phyloP scores from a whole-genome alignment of 768 basidiomycete genomes.

The Leccinum uliginosum region DNA sequence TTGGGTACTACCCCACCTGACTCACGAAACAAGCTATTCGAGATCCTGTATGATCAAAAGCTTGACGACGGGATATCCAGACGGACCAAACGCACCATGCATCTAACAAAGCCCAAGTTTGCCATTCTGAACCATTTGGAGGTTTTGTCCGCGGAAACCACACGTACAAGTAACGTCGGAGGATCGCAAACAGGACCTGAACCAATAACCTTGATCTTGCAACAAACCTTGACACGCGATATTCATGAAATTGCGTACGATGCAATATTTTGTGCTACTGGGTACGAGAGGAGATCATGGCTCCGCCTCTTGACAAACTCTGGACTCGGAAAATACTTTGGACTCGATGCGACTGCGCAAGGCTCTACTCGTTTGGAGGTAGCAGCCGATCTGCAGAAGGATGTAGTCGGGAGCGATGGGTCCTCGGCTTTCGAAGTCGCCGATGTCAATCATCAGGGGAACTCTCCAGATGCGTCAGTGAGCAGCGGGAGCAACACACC shows the following conservation, averaged over 20 bases:
- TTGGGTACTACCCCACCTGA: neutral
- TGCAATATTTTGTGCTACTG: conserved; percentile 48
- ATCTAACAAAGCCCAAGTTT: conserved; percentile 26
- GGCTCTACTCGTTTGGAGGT: conserved; percentile 9
- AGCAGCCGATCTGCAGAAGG: conserved; percentile 2
- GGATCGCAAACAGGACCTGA: neutral
- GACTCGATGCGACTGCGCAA: conserved; percentile 19
- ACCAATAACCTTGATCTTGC: conserved; percentile 27
- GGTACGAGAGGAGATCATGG: conserved; percentile 50
- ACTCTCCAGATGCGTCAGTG: neutral
- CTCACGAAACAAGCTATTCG: conserved; percentile 37
- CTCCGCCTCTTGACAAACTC: conserved; percentile 39
- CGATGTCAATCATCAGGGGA: neutral
- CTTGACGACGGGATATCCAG: conserved; percentile 39
- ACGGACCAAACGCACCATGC: conserved; percentile 23
- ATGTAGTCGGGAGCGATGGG: neutral
- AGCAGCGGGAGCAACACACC: conserved; percentile 11
- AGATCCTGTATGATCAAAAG: conserved; percentile 47
- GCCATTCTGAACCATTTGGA: conserved; percentile 37
- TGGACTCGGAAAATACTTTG: conserved; percentile 35
- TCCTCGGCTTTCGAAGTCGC: conserved; percentile 4
- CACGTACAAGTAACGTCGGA: neutral
- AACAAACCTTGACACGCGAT: conserved; percentile 35
- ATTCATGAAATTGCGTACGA: conserved; percentile 38
- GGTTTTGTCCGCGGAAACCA: conserved; percentile 28